Percentiles rank a stretch among this genome's conserved stretches.
These are phyloP conservation scores for Angomonas deanei DNA, from an alignment of 208 protist species.

Conservation along the genomic window DNA sequence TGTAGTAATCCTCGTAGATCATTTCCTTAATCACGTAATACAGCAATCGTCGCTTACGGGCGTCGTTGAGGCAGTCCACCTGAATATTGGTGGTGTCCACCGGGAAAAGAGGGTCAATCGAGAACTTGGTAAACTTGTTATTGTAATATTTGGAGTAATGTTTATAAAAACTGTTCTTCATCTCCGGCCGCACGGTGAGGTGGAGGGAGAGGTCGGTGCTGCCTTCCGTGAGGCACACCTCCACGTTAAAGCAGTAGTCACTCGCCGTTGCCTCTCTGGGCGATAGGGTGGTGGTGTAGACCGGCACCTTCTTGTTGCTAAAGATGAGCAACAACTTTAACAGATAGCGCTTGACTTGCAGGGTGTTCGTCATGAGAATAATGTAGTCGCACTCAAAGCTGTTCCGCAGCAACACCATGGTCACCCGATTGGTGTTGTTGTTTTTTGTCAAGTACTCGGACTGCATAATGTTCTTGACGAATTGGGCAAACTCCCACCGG, in stretches of 20 bases:
- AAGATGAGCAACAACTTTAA: background rate
- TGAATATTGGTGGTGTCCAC: background rate
- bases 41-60: conserved; percentile 37
- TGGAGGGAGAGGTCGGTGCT: conserved; percentile 23
- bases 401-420: background rate
- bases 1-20: conserved; percentile 9
- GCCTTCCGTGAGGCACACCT: conserved; percentile 17
- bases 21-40: conserved; percentile 32
- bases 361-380: background rate
- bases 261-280: background rate
- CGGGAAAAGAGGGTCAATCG: conserved; percentile 34
- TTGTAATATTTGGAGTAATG: conserved; percentile 8
- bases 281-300: background rate
- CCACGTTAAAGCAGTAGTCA: conserved; percentile 24
- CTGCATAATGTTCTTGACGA: background rate
- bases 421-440: background rate
- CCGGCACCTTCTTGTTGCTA: background rate
- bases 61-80: conserved; percentile 20
- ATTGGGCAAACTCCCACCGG: background rate
- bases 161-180: conserved; percentile 4
- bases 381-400: conserved; percentile 1
- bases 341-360: background rate
- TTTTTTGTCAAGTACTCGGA: background rate
- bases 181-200: conserved; percentile 16
- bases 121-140: conserved; percentile 4